phyloP scores from a whole-genome alignment of 2,329 filamentous ascomycete genomes.

The Sporothrix euskadiensis region DNA sequence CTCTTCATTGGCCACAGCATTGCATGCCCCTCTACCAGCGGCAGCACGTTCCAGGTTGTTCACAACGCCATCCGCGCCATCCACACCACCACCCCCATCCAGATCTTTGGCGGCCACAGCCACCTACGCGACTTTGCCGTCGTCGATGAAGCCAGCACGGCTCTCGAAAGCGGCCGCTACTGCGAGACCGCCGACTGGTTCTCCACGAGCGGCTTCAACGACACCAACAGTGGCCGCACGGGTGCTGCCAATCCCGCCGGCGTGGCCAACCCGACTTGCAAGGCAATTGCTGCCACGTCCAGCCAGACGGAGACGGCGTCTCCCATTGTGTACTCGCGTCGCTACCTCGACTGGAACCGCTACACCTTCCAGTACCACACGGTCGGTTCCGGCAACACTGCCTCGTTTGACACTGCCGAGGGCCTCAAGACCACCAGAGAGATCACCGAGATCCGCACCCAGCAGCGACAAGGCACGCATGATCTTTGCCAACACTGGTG shows the following conservation, averaged over 20 bases:
- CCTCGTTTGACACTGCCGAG: constrained; percentile 31
- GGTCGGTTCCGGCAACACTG: constrained; percentile 37
- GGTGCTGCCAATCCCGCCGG: constrained; percentile 42
- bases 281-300: constrained; percentile 38
- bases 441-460: constrained; percentile 48
- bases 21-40: constrained; percentile 47
- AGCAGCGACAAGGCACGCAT: constrained; percentile 56
- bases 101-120: constrained; percentile 65
- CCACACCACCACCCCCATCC: constrained; percentile 60
- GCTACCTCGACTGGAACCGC: constrained; percentile 69
- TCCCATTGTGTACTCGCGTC: constrained; percentile 53
- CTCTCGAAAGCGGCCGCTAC: constrained; percentile 64
- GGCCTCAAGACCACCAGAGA: constrained; percentile 33
- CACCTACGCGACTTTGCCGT: constrained; percentile 66
- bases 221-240: constrained; percentile 46
- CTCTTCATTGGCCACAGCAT: constrained; percentile 66
- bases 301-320: constrained; percentile 39
- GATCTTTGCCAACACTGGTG: constrained; percentile 62
- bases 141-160: constrained; percentile 62
- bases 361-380: constrained; percentile 66
- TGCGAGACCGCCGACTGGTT: constrained; percentile 69
- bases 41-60: constrained; percentile 49
- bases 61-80: constrained; percentile 59
- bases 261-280: constrained; percentile 44
- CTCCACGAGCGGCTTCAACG: constrained; percentile 61